Percentiles rank a stretch among this genome's conserved stretches.
Conservation (phyloP, 495 filamentous ascomycete genomes). For the Bathelium albidoporum region DNA sequence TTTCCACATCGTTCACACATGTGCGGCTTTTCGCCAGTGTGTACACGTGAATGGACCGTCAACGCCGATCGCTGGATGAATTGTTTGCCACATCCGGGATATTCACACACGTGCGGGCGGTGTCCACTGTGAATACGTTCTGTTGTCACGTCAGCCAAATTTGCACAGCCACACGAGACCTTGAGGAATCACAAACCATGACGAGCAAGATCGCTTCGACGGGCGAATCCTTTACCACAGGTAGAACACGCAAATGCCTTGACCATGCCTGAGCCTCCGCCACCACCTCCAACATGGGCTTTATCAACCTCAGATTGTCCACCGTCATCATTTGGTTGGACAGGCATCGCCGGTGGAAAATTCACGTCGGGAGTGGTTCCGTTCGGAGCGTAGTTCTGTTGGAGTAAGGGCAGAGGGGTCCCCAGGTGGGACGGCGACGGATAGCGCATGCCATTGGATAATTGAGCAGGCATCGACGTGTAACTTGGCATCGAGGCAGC, state of each 20-base stretch:
- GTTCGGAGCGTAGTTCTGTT: conserved; percentile 29
- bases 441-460: conserved; percentile 43
- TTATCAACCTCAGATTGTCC: conserved; percentile 20
- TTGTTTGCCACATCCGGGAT: conserved; percentile 80
- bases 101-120: conserved; percentile 86
- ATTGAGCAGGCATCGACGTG: conserved; percentile 27
- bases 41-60: conserved; percentile 89
- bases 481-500: conserved; percentile 39
- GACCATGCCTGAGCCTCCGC: conserved; percentile 41
- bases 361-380: conserved; percentile 21
- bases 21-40: conserved; percentile 96
- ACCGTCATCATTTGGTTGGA: neutral
- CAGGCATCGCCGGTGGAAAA: neutral
- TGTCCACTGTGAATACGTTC: conserved; percentile 93
- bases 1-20: conserved; percentile 96
- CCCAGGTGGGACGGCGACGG: conserved; percentile 46
- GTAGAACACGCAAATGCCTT: conserved; percentile 89
- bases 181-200: conserved; percentile 58
- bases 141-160: conserved; percentile 36
- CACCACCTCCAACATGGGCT: conserved; percentile 24
- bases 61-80: conserved; percentile 98
- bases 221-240: conserved; percentile 86
- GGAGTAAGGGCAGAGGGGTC: conserved; percentile 48
- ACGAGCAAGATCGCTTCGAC: conserved; percentile 85
- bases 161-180: conserved; percentile 3